A percentile compares a stretch with the other conserved stretches of the same genome.
These are phyloP conservation scores for Venturia aucupariae DNA, from an alignment of 2,329 filamentous ascomycete species.

Conservation along the genomic window DNA sequence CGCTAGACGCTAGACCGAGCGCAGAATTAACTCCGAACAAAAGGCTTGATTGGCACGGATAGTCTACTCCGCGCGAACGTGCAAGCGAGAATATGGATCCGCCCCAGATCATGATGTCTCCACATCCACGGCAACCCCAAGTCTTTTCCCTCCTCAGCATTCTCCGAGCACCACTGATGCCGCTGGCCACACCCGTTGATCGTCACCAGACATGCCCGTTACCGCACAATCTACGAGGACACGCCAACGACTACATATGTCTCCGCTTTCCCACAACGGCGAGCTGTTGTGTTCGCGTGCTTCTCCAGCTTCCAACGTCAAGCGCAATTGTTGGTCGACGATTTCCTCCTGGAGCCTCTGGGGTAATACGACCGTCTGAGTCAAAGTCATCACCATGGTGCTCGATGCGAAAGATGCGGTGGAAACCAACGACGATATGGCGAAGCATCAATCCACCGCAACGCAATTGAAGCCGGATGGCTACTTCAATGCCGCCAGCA, in stretches of 20 bases:
- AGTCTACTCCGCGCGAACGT: not conserved
- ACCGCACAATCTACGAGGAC: not conserved
- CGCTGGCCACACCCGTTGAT: not conserved
- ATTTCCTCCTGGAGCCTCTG: not conserved
- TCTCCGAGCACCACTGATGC: too few relatives aligned
- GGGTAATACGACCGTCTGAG: not conserved
- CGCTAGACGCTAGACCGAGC: not conserved
- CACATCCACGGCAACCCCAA: not conserved
- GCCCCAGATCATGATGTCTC: not conserved
- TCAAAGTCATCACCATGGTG: not conserved
- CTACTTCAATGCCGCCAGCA: conserved; percentile 3
- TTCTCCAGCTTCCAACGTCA: not conserved
- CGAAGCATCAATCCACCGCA: not conserved
- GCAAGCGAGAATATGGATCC: not conserved
- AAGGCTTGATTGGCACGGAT: not conserved
- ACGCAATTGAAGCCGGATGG: not conserved
- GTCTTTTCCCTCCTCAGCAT: not conserved
- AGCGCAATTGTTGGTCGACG: not conserved
- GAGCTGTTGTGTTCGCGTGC: not conserved
- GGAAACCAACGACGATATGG: not conserved
- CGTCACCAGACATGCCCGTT: not conserved
- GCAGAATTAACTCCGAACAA: not conserved
- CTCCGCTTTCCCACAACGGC: not conserved
- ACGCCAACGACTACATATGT: not conserved
- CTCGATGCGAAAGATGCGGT: not conserved